phyloP scores from a whole-genome alignment of 176 grass and related monocot genomes.

The Leersia perrieri region DNA sequence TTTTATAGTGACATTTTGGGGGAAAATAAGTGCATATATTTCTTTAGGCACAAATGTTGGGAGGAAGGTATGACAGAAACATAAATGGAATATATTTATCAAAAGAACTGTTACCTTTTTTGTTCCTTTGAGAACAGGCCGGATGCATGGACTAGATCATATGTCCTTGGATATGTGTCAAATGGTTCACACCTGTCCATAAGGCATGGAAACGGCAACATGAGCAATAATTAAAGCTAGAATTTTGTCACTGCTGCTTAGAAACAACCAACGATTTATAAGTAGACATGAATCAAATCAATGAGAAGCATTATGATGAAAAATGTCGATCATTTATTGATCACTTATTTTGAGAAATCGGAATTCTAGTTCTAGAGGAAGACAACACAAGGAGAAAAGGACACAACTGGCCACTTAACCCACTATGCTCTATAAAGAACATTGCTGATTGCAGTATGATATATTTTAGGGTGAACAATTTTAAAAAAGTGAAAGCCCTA shows the following conservation, averaged over 20 bases:
- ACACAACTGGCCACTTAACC: background rate
- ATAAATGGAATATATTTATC: background rate
- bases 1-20: background rate
- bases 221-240: slow-evolving; percentile 5
- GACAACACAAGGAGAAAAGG: background rate
- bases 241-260: background rate
- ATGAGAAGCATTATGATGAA: slow-evolving; percentile 3
- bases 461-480: slow-evolving; percentile 9
- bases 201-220: slow-evolving; percentile 17
- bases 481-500: background rate
- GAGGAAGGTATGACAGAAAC: background rate
- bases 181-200: slow-evolving; percentile 88
- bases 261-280: background rate
- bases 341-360: background rate
- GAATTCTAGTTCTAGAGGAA: background rate
- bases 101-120: slow-evolving; percentile 52
- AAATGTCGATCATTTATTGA: background rate
- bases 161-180: slow-evolving; percentile 97
- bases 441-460: background rate
- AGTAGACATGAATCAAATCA: background rate
- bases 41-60: background rate
- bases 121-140: slow-evolving; percentile 79
- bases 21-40: background rate
- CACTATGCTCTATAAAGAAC: slow-evolving; percentile 3
- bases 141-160: slow-evolving; percentile 82